A percentile compares a stretch with the other conserved stretches of the same genome.
phyloP scores from a whole-genome alignment of 768 basidiomycete genomes.

The Psilocybe tampanensis region DNA sequence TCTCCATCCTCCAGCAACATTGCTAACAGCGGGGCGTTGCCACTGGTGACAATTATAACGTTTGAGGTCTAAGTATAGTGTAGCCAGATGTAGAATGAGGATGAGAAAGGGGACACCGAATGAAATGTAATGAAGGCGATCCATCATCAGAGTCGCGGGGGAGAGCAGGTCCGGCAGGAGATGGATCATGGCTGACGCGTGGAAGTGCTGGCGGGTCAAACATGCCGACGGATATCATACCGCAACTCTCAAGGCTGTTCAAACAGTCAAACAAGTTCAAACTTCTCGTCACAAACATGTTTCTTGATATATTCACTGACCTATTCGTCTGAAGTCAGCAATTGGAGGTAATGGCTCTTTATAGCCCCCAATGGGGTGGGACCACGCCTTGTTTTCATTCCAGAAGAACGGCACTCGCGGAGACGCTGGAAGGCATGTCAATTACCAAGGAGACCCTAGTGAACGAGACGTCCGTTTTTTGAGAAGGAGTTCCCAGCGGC shows the following conservation, averaged over 20 bases:
- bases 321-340: neutral
- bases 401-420: neutral
- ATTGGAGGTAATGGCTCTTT: neutral
- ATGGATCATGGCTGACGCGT: no score
- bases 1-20: neutral
- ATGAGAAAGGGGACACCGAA: neutral
- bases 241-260: neutral
- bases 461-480: neutral
- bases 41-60: neutral
- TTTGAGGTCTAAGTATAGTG: neutral
- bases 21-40: neutral
- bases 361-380: neutral
- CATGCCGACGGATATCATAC: neutral
- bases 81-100: no score
- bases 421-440: conserved; percentile 5
- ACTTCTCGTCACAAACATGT: neutral
- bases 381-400: neutral
- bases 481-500: neutral
- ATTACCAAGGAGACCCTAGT: conserved; percentile 6
- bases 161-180: no score
- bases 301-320: neutral
- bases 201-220: no score
- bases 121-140: no score
- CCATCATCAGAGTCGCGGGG: no score
- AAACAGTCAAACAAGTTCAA: no score